Evolutionary conservation across 768 basidiomycete species (phyloP).

Genomic region (Hortiboletus campestris): DNA sequence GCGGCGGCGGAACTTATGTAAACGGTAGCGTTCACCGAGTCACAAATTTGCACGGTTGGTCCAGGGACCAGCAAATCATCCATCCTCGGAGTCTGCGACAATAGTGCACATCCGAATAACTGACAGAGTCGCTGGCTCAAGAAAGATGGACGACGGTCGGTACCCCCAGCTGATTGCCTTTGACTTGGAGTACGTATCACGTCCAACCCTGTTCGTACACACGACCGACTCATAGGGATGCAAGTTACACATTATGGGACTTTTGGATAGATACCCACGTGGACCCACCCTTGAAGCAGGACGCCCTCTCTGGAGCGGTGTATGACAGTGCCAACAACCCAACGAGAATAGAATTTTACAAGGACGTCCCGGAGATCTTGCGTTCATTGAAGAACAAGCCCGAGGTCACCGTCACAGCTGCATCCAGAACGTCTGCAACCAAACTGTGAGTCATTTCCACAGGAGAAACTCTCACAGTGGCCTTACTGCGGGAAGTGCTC

Average conservation of each 20-base stretch:
- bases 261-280: conserved; percentile 86
- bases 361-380: conserved; percentile 73
- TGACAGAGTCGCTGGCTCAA: background rate
- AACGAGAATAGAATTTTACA: conserved; percentile 61
- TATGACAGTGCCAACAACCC: conserved; percentile 24
- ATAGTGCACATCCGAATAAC: background rate
- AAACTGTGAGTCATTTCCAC: conserved; percentile 50
- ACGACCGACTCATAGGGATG: background rate
- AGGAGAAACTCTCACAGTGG: background rate
- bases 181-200: conserved; percentile 66
- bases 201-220: conserved; percentile 2
- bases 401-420: conserved; percentile 61
- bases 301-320: conserved; percentile 28
- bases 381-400: conserved; percentile 47
- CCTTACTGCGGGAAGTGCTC: conserved; percentile 50
- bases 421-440: conserved; percentile 70
- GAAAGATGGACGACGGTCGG: conserved; percentile 21
- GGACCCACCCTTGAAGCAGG: conserved; percentile 51
- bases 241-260: conserved; percentile 82
- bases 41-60: background rate
- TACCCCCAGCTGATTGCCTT: conserved; percentile 72
- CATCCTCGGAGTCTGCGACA: background rate
- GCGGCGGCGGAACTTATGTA: too few species aligned
- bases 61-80: background rate
- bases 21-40: too few species aligned